Evolutionary conservation across 2,329 filamentous ascomycete species (phyloP).

Genomic region (Microdochium bolleyi): DNA sequence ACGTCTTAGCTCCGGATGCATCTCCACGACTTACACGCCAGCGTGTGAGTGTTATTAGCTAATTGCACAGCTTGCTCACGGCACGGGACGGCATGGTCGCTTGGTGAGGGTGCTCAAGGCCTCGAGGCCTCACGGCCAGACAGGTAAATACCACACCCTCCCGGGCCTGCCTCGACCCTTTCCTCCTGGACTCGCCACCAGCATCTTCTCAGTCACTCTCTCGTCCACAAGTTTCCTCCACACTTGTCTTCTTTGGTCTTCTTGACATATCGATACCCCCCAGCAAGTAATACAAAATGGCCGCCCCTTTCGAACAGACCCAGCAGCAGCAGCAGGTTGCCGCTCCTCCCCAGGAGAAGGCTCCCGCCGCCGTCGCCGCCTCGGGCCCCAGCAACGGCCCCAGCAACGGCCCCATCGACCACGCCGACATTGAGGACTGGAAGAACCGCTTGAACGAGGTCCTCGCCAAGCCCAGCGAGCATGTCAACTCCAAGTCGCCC

Average conservation of each 20-base stretch:
- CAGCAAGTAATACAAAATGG: neutral
- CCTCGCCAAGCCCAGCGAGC: slow-evolving; percentile 30
- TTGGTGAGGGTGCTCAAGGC: too few relatives aligned
- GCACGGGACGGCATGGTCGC: too few relatives aligned
- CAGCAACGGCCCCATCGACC: slow-evolving; percentile 26
- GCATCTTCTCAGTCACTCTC: neutral
- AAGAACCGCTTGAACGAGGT: slow-evolving; percentile 33
- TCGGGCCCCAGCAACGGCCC: neutral
- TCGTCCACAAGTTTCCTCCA: neutral
- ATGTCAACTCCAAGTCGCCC: slow-evolving; percentile 32
- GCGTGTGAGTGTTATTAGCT: neutral
- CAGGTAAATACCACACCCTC: too few relatives aligned
- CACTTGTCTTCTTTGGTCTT: neutral
- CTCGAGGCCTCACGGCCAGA: too few relatives aligned
- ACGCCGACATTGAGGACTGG: slow-evolving; percentile 35
- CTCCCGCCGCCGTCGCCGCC: neutral
- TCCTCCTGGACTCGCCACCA: neutral
- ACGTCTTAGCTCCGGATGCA: neutral
- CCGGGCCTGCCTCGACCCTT: too few relatives aligned
- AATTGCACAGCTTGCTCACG: neutral
- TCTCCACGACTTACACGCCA: neutral
- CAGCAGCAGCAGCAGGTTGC: neutral
- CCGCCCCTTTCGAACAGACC: neutral
- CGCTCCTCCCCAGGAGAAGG: neutral
- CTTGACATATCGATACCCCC: neutral